A percentile compares a stretch with the other conserved stretches of the same genome.
phyloP scores from a whole-genome alignment of 345 rosid species.

The Salix koriyanagi region DNA sequence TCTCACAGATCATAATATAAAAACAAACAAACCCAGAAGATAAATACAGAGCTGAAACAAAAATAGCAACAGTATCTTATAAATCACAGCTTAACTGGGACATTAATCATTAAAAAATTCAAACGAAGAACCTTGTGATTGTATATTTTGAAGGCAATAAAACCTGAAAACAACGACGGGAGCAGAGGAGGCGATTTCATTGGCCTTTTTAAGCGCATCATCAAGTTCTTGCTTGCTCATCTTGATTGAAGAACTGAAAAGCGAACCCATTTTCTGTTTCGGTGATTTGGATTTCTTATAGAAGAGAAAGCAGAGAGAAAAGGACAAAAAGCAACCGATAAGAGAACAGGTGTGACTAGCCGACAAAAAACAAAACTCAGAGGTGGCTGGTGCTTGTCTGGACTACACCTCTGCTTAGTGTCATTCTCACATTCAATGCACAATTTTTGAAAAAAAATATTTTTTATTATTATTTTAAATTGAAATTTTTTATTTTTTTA shows the following conservation, averaged over 20 bases:
- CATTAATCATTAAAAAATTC: background rate
- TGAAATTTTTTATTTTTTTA: no score
- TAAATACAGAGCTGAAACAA: background rate
- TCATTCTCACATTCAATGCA: no score
- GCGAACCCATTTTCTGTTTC: conserved; percentile 11
- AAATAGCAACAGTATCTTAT: background rate
- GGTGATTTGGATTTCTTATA: background rate
- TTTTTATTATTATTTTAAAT: no score
- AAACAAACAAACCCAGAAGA: background rate
- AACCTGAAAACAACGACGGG: conserved; percentile 71
- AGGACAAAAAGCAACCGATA: background rate
- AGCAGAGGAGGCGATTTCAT: conserved; percentile 50
- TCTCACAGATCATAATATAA: background rate
- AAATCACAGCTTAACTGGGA: background rate
- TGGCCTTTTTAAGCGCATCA: conserved; percentile 44
- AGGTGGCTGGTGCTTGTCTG: background rate
- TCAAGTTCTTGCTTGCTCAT: conserved; percentile 43
- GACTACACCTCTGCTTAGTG: background rate
- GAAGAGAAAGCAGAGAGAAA: no score
- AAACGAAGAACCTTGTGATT: background rate
- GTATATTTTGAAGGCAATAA: background rate
- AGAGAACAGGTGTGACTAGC: background rate
- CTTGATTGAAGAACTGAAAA: conserved; percentile 40
- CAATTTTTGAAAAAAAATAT: no score
- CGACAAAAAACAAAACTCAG: background rate